Conservation (phyloP, 2,329 filamentous ascomycete species). For the Myriosclerotinia curreyana region DNA sequence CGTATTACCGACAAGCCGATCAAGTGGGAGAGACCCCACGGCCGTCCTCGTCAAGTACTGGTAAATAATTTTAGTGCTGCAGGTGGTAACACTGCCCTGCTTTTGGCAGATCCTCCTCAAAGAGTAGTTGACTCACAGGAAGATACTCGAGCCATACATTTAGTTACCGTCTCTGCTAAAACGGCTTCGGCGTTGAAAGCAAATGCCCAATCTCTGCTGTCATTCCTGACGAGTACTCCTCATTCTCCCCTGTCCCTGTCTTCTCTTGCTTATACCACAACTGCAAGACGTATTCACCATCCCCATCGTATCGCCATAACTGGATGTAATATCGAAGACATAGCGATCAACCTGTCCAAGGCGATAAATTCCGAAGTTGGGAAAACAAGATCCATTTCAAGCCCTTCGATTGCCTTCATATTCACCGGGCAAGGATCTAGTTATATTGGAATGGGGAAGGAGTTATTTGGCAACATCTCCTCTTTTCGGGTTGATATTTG, state of each 20-base stretch:
- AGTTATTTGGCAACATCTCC: neutral
- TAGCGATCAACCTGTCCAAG: neutral
- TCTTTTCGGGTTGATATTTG: neutral
- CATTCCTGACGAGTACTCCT: no score
- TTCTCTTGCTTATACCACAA: slow-evolving; percentile 13
- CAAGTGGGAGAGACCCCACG: slow-evolving; percentile 36
- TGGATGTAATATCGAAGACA: no score
- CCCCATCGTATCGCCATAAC: neutral
- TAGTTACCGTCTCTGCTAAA: slow-evolving; percentile 1
- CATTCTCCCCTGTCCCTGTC: no score
- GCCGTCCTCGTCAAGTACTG: neutral
- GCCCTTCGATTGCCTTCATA: neutral
- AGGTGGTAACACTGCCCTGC: slow-evolving; percentile 25
- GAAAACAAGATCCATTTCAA: neutral
- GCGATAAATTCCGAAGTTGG: neutral
- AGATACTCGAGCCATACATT: neutral
- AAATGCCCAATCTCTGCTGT: no score
- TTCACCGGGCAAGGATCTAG: slow-evolving; percentile 13
- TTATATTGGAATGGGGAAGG: neutral
- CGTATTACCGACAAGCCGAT: neutral
- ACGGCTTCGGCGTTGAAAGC: no score
- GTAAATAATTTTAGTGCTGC: slow-evolving; percentile 49
- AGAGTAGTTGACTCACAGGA: no score
- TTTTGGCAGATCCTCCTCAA: slow-evolving; percentile 23
- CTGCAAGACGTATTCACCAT: slow-evolving; percentile 11